These are phyloP conservation scores for Phaeosphaeria sp. DNA, from an alignment of 2,329 filamentous ascomycete genomes.

Conservation along the genomic window DNA sequence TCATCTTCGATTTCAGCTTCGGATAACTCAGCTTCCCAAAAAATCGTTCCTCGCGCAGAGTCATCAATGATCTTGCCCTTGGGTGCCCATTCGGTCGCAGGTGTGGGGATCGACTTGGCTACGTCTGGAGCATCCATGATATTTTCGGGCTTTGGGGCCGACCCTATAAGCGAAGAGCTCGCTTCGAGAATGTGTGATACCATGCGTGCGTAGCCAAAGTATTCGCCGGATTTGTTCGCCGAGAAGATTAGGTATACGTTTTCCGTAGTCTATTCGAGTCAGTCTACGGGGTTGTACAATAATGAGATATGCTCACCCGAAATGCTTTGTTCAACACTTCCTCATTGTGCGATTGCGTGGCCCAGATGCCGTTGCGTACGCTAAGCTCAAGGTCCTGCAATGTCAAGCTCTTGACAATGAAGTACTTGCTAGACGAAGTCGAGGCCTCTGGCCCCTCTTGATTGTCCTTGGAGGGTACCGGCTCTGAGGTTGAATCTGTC, in stretches of 20 bases:
- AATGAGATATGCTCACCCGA: conserved; percentile 62
- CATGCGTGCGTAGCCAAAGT: conserved; percentile 96
- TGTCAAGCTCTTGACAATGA: conserved; percentile 91
- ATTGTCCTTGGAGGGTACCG: conserved; percentile 12
- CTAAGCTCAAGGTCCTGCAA: conserved; percentile 89
- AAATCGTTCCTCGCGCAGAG: conserved; percentile 91
- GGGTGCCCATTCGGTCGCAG: conserved; percentile 78
- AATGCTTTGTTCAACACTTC: conserved; percentile 82
- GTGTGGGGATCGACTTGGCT: conserved; percentile 80
- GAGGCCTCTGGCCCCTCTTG: conserved; percentile 16
- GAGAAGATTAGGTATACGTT: conserved; percentile 94
- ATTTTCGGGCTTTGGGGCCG: conserved; percentile 69
- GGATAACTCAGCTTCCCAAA: conserved; percentile 84
- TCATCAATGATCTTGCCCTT: conserved; percentile 91
- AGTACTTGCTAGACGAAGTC: conserved; percentile 75
- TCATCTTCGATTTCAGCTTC: conserved; percentile 62
- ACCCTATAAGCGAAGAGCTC: conserved; percentile 50
- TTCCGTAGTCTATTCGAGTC: conserved; percentile 68
- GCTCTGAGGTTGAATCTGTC: conserved; percentile 15
- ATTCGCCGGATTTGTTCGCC: conserved; percentile 96
- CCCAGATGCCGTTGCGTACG: conserved; percentile 88
- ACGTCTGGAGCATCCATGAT: conserved; percentile 66
- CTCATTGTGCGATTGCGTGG: conserved; percentile 94
- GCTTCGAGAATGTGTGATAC: conserved; percentile 82
- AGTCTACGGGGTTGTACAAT: conserved; percentile 6